Evolutionary conservation across 208 protist genomes (phyloP), one percentile per base, ranked within the genome.

Genomic region (Trypanosomatidae sp.): DNA sequence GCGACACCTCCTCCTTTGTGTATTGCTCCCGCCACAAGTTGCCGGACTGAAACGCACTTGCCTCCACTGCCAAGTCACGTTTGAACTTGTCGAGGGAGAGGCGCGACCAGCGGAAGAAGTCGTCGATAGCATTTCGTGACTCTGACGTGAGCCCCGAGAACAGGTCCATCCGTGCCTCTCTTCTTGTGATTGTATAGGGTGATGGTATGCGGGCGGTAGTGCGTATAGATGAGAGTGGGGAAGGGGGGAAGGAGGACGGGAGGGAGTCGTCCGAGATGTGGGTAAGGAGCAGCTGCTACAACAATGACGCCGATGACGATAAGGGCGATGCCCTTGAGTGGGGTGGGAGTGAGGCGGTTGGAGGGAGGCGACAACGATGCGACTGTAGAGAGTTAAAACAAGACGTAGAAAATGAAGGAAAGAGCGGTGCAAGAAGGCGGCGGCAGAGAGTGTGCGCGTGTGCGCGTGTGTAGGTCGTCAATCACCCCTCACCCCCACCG

Each of bases 51-150:
- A 85, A 91, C 55, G 81, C 83, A 41, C 69, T 78, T 17, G 85
- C 82, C 77, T 94, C 90, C 4, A 94, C 74, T 39, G 66, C 68
- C 9, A 91, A 76, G 77, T 89, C 83, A 39, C 87, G 85, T 64
- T 81, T 85, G 68, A 90, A 85, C 73, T 86, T 87, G 49, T 91
- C 89, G 36, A 87, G 80, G 5, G 89, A 85, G 15, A 94, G 80
- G 33, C 72, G 70, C 46, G 81, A 88, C 89, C 89, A 94, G 55
- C 82, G 82, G 64, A 85, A 83, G 77, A 91, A 90, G 43, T 71
- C 64, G 74, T 91, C 86, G 22, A 94, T 79, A 30, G 91, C 73
- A 1, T 49, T 46, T 15, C 79, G 72, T 5, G 89, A 94, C 66
- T 82, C 83, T 15, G 76, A 49, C 19, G 89, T 88, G 41, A 94